phyloP scores from a whole-genome alignment of 768 basidiomycete species.

The Pleurotus djamor region DNA sequence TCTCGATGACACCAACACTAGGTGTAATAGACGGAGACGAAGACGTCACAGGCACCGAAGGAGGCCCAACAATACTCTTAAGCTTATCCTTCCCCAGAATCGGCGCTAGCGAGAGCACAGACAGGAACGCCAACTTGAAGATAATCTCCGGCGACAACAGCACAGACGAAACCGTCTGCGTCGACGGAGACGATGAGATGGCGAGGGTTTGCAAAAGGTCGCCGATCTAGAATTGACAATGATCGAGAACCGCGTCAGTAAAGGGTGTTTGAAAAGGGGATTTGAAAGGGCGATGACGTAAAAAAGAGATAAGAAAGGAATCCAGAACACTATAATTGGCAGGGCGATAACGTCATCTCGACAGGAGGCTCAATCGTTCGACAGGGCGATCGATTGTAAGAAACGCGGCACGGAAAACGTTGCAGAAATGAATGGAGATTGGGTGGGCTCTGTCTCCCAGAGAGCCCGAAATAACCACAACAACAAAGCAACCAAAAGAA shows the following conservation, averaged over 20 bases:
- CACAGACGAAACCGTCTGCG: slow-evolving; percentile 83
- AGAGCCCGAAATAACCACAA: neutral
- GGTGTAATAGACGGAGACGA: no score
- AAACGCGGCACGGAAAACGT: no score
- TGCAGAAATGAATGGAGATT: neutral
- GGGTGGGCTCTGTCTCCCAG: neutral
- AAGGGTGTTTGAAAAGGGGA: neutral
- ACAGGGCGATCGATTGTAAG: no score
- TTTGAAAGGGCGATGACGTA: neutral
- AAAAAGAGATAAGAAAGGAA: no score
- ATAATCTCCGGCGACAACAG: slow-evolving; percentile 82
- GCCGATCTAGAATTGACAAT: slow-evolving; percentile 56
- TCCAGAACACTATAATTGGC: no score
- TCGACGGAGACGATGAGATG: slow-evolving; percentile 55
- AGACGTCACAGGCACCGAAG: neutral
- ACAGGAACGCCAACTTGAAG: slow-evolving; percentile 78
- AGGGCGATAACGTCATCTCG: no score
- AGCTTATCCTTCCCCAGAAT: slow-evolving; percentile 75
- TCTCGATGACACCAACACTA: neutral
- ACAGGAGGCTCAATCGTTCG: no score
- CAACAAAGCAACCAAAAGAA: slow-evolving; percentile 4
- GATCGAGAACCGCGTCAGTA: slow-evolving; percentile 7
- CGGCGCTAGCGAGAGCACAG: slow-evolving; percentile 83
- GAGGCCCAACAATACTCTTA: slow-evolving; percentile 23
- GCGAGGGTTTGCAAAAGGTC: slow-evolving; percentile 86